Base-by-base conservation (phyloP, 129 eudicot species). In the Flaveria trinervia region DNA sequence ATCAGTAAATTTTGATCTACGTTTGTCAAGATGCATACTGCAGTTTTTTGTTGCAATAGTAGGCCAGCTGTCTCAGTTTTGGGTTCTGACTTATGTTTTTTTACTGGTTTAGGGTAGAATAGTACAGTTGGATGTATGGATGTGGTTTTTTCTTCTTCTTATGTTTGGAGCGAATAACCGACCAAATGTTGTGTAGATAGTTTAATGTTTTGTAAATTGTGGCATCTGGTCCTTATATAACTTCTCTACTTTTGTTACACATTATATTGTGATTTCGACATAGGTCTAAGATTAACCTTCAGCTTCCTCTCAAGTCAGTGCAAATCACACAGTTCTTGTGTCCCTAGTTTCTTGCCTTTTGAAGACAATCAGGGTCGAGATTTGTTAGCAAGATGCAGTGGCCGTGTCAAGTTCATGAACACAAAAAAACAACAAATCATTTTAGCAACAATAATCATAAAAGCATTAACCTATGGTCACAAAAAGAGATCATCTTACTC, bases 51-150 rank as follows among this genome's bases (percentile, higher is more conserved):
- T 60, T 23, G 36, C 39, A 60, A 56, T 18, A 55, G 62, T 22
- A 57, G 67, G 67, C n/a, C n/a, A 11, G 5, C 20, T 30, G 22
- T 62, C 45, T 62, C 20, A 15, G 45, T 62, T 28, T 62, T 62
- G 68, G 68, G 68, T 62, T 62, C 16, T 20, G 12, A 62, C 68
- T 62, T 25, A 13, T 59, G 33, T 22, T 61, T 62, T 62, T 20
- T 10, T 15, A 3, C 23, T 20, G 28, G 16, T 57, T 57, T 57
- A 57, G 33, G 13, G 33, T 18, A 20, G 30, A 57, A 57, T 23
- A 5, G 33, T 57, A 57, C 65, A 57, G 28, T 9, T 57, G 65
- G 65, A 57, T 57, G 33, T 23, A n/a, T 57, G 15, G 18, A 57
- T 28, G 2, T 22, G 64, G 22, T 22, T 57, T 2, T 57, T 9